Conservation (phyloP, 345 rosid species). For the Aquilaria malaccensis region DNA sequence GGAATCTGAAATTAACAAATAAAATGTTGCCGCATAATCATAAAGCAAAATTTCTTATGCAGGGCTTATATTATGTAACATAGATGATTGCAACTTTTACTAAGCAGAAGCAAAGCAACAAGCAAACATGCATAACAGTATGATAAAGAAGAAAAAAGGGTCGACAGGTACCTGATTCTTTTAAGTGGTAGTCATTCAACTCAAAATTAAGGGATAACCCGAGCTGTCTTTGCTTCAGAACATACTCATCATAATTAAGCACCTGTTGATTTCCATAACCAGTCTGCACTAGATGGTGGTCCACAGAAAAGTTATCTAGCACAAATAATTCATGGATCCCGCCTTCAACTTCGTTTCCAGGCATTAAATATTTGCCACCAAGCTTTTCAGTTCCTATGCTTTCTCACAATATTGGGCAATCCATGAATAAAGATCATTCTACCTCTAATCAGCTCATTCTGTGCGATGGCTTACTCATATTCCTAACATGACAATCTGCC, state of each 20-base stretch:
- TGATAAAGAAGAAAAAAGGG: background rate
- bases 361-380: conserved; percentile 35
- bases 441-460: conserved; percentile 11
- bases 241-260: conserved; percentile 26
- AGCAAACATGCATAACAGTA: conserved; percentile 3
- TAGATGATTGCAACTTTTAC: background rate
- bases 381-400: conserved; percentile 23
- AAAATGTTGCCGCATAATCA: background rate
- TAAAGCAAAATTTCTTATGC: background rate
- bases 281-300: conserved; percentile 22
- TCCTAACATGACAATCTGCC: background rate
- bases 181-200: conserved; percentile 19
- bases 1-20: conserved; percentile 22
- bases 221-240: conserved; percentile 23
- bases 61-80: background rate
- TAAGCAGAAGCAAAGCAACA: background rate
- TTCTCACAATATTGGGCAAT: conserved; percentile 14
- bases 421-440: conserved; percentile 20
- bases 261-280: conserved; percentile 29
- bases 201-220: conserved; percentile 21
- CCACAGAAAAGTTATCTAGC: conserved; percentile 27
- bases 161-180: conserved; percentile 26
- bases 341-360: conserved; percentile 36
- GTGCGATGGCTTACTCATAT: background rate
- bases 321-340: conserved; percentile 31